A percentile compares a stretch with the other conserved stretches of the same genome.
Evolutionary conservation across 805 yeast species (phyloP).

Genomic region (Candida rishiriensis): DNA sequence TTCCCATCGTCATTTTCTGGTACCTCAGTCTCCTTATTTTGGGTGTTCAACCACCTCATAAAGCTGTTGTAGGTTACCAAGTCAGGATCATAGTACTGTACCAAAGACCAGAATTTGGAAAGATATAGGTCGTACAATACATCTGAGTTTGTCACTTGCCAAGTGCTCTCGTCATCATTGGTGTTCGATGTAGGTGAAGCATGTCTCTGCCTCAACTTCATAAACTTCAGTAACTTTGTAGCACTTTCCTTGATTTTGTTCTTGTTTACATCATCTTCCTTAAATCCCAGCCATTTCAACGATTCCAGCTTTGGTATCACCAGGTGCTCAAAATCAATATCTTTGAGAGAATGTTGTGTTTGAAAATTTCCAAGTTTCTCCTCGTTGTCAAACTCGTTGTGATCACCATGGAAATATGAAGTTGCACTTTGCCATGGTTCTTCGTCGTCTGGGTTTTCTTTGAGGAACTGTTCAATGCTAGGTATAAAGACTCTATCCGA

Average conservation of each 20-base stretch:
- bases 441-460: background rate
- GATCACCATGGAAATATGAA: background rate
- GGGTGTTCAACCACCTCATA: constrained; percentile 11
- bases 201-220: background rate
- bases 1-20: constrained; percentile 9
- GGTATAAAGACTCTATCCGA: constrained; percentile 16
- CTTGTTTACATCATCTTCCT: constrained; percentile 2
- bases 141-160: constrained; percentile 14
- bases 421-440: background rate
- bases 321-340: constrained; percentile 11
- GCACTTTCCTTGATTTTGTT: constrained; percentile 6
- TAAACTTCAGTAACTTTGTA: background rate
- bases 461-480: constrained; percentile 21
- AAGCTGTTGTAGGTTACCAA: constrained; percentile 13
- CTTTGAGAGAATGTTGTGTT: constrained; percentile 6
- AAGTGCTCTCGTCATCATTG: too few relatives aligned
- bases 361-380: constrained; percentile 1
- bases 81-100: constrained; percentile 23
- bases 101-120: constrained; percentile 17
- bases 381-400: background rate
- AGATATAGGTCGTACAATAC: constrained; percentile 19
- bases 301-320: constrained; percentile 10
- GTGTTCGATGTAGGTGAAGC: constrained; percentile 1
- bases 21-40: constrained; percentile 12
- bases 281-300: constrained; percentile 3